Conservation (phyloP, 192 early-diverging fungal species). For the Gigaspora rosea region DNA sequence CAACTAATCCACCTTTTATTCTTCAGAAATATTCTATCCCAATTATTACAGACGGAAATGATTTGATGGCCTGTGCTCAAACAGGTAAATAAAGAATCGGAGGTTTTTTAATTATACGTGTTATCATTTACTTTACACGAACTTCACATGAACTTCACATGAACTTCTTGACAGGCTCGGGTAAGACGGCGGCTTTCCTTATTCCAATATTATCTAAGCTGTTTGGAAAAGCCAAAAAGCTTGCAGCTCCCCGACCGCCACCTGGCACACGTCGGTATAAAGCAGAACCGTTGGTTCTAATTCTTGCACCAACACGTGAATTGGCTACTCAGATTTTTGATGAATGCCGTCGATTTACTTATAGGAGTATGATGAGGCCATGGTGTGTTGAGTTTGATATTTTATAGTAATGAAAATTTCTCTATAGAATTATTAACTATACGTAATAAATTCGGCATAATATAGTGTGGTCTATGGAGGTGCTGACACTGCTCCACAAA, state of each 20-base stretch:
- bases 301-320: constrained; percentile 83
- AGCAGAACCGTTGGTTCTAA: constrained; percentile 63
- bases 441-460: constrained; percentile 28
- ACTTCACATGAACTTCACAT: background rate
- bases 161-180: constrained; percentile 46
- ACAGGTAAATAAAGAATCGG: constrained; percentile 50
- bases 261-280: constrained; percentile 42
- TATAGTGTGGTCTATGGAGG: constrained; percentile 91
- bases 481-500: constrained; percentile 75
- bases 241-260: constrained; percentile 34
- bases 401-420: constrained; percentile 1
- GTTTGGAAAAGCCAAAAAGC: constrained; percentile 53
- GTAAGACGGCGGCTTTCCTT: constrained; percentile 82
- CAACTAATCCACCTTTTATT: background rate
- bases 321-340: constrained; percentile 84
- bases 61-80: constrained; percentile 88
- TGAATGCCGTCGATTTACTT: constrained; percentile 61
- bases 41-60: constrained; percentile 60
- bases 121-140: background rate
- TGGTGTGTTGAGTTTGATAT: constrained; percentile 42
- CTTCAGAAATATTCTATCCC: constrained; percentile 60
- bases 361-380: constrained; percentile 53
- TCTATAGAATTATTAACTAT: background rate
- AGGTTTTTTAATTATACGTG: background rate
- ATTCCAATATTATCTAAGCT: constrained; percentile 72